Conservation (phyloP, 805 yeast genomes). For the Myxozyma sirexii region DNA sequence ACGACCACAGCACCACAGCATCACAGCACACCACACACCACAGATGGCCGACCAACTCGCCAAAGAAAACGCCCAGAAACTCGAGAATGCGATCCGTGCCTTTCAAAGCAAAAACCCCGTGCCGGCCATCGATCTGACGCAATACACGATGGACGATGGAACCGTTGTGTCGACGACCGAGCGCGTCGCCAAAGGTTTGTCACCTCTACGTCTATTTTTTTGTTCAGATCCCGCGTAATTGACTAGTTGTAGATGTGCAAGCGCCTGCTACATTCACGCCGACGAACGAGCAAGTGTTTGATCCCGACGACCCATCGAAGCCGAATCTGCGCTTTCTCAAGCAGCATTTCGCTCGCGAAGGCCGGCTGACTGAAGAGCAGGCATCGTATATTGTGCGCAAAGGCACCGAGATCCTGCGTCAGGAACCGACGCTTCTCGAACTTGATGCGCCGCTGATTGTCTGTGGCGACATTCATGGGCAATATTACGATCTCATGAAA, state of each 20-base stretch:
- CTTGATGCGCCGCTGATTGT: conserved; percentile 94
- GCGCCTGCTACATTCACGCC: conserved; percentile 72
- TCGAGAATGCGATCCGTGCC: conserved; percentile 44
- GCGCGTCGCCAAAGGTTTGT: conserved; percentile 50
- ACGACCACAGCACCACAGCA: too few species aligned
- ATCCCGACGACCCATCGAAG: conserved; percentile 51
- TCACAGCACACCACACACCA: too few species aligned
- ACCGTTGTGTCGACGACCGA: conserved; percentile 56
- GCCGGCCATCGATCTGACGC: conserved; percentile 47
- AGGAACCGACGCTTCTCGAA: conserved; percentile 76
- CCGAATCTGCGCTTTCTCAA: conserved; percentile 75
- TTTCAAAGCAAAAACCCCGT: conserved; percentile 41
- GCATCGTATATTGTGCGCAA: conserved; percentile 63
- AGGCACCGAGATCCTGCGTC: conserved; percentile 64
- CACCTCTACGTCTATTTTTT: background rate
- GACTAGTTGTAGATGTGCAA: conserved; percentile 54
- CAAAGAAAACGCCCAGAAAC: conserved; percentile 31
- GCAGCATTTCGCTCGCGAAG: conserved; percentile 77
- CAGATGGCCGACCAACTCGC: background rate
- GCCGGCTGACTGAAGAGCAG: conserved; percentile 72
- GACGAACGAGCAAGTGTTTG: conserved; percentile 67
- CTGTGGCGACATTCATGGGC: conserved; percentile 98
- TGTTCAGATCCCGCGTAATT: background rate
- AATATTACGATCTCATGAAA: conserved; percentile 85
- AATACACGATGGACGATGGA: conserved; percentile 63